Evolutionary conservation across 2,329 filamentous ascomycete genomes (phyloP).

Genomic region (Monilinia fructigena): DNA sequence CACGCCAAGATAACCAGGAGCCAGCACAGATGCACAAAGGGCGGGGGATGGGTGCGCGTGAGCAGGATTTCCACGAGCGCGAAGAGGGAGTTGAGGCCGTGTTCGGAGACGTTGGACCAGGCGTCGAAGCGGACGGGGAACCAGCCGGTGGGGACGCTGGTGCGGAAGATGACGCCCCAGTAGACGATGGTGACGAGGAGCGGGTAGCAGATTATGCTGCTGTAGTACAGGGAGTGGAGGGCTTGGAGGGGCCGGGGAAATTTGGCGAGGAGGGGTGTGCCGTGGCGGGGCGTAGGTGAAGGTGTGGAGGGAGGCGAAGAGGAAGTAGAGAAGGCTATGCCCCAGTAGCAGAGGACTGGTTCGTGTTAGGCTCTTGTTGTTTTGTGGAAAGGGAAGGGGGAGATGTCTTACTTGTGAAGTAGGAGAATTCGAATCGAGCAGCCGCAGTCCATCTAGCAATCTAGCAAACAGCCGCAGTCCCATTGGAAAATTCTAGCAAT

Average conservation of each 20-base stretch:
- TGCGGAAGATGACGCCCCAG: constrained; percentile 60
- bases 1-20: constrained; percentile 67
- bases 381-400: neutral
- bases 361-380: neutral
- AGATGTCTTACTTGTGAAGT: constrained; percentile 63
- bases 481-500: constrained; percentile 48
- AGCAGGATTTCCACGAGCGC: constrained; percentile 74
- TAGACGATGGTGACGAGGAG: constrained; percentile 70
- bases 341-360: constrained; percentile 65
- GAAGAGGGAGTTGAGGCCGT: constrained; percentile 71
- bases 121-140: constrained; percentile 51
- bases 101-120: constrained; percentile 70
- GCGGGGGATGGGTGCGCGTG: constrained; percentile 61
- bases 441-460: constrained; percentile 49
- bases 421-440: constrained; percentile 60
- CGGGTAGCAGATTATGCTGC: constrained; percentile 61
- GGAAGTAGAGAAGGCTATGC: constrained; percentile 77
- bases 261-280: constrained; percentile 55
- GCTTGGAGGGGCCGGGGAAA: constrained; percentile 62
- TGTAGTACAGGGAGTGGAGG: constrained; percentile 64
- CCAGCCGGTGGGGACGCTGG: constrained; percentile 40
- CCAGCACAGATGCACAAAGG: constrained; percentile 65
- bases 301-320: constrained; percentile 66
- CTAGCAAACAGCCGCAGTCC: constrained; percentile 37
- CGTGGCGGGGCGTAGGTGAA: constrained; percentile 59